Evolutionary conservation across 306 rosid genomes (phyloP).

Genomic region (Acmispon strigosus): DNA sequence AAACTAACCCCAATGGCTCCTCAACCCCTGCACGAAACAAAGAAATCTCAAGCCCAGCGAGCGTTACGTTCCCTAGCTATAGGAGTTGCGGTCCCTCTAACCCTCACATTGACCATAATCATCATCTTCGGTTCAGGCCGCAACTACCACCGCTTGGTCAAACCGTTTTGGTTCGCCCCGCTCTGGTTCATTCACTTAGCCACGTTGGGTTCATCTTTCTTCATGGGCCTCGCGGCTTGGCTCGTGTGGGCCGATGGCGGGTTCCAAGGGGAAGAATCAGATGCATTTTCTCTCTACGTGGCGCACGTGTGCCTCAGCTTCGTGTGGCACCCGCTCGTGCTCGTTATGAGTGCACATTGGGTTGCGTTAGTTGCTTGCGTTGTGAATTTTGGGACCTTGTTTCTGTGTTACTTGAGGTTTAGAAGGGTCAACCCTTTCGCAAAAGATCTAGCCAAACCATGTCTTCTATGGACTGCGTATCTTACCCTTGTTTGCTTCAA

Average conservation of each 20-base stretch:
- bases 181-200: conserved; percentile 57
- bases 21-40: conserved; percentile 23
- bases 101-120: conserved; percentile 25
- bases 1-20: conserved; percentile 17
- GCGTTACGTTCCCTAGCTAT: conserved; percentile 47
- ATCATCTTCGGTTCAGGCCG: conserved; percentile 40
- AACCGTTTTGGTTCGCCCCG: conserved; percentile 57
- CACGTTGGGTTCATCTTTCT: conserved; percentile 37
- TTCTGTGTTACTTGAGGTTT: conserved; percentile 36
- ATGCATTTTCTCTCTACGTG: conserved; percentile 40
- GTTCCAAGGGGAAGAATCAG: conserved; percentile 26
- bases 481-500: conserved; percentile 30
- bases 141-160: conserved; percentile 18
- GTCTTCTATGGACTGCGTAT: conserved; percentile 37
- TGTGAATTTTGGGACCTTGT: conserved; percentile 35
- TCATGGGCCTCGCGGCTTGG: conserved; percentile 69
- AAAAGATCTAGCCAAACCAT: conserved; percentile 46
- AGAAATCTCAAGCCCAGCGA: conserved; percentile 29
- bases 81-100: conserved; percentile 41
- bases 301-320: conserved; percentile 42
- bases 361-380: conserved; percentile 25
- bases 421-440: conserved; percentile 48
- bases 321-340: conserved; percentile 63
- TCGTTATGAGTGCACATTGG: conserved; percentile 28
- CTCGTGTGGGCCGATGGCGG: conserved; percentile 83